phyloP scores from a whole-genome alignment of 2,329 filamentous ascomycete species.

The Colletotrichum sp. region DNA sequence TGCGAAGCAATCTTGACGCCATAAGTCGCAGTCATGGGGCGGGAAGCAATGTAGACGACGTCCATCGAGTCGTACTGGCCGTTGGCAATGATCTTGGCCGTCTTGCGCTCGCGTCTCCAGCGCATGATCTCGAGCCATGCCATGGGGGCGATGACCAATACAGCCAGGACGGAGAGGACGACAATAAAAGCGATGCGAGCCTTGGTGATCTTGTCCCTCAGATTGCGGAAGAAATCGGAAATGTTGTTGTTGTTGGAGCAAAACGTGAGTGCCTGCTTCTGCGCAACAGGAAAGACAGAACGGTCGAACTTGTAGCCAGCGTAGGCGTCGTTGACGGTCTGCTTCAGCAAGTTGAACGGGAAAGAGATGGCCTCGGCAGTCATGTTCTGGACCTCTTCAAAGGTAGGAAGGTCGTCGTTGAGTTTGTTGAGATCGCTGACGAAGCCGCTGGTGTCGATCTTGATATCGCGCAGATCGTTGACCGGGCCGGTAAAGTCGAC shows the following conservation, averaged over 20 bases:
- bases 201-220: slow-evolving; percentile 69
- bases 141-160: slow-evolving; percentile 79
- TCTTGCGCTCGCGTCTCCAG: slow-evolving; percentile 75
- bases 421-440: slow-evolving; percentile 72
- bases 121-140: slow-evolving; percentile 79
- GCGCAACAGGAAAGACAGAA: slow-evolving; percentile 78
- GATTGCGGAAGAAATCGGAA: slow-evolving; percentile 78
- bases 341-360: slow-evolving; percentile 82
- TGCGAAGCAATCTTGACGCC: slow-evolving; percentile 73
- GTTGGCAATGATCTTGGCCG: slow-evolving; percentile 67
- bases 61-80: slow-evolving; percentile 82
- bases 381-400: slow-evolving; percentile 81
- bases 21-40: slow-evolving; percentile 73
- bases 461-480: slow-evolving; percentile 69
- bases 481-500: slow-evolving; percentile 72
- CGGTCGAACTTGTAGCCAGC: slow-evolving; percentile 79
- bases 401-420: slow-evolving; percentile 81
- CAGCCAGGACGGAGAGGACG: slow-evolving; percentile 72
- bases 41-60: slow-evolving; percentile 83
- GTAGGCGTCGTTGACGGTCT: slow-evolving; percentile 72
- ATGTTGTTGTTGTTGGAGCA: slow-evolving; percentile 86
- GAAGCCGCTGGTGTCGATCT: slow-evolving; percentile 70
- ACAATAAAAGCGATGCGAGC: slow-evolving; percentile 78
- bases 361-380: slow-evolving; percentile 75
- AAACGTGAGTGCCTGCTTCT: slow-evolving; percentile 83